phyloP scores from a whole-genome alignment of 192 early-diverging fungal genomes.

The Backusella macrospora region DNA sequence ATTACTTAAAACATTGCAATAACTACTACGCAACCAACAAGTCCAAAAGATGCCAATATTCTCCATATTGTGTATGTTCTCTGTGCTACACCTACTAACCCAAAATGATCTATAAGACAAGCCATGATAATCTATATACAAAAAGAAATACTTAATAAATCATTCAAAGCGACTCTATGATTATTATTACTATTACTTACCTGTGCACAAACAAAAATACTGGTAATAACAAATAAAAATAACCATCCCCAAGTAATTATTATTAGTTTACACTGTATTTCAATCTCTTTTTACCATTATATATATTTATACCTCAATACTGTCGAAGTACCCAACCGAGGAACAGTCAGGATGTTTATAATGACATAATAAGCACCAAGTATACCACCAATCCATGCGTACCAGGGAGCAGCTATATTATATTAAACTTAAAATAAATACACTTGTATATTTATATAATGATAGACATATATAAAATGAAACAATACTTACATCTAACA shows the following conservation, averaged over 20 bases:
- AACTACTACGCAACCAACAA: slow-evolving; percentile 49
- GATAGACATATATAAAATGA: not conserved
- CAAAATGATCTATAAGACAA: slow-evolving; percentile 57
- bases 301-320: slow-evolving; percentile 34
- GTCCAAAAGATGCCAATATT: slow-evolving; percentile 45
- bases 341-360: slow-evolving; percentile 52
- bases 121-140: slow-evolving; percentile 43
- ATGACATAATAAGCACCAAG: slow-evolving; percentile 57
- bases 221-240: slow-evolving; percentile 7
- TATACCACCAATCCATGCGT: slow-evolving; percentile 47
- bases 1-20: slow-evolving; percentile 45
- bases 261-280: not conserved
- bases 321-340: slow-evolving; percentile 54
- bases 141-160: not conserved
- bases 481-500: slow-evolving; percentile 17
- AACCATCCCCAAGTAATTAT: not conserved
- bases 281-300: not conserved
- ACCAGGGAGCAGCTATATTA: slow-evolving; percentile 48
- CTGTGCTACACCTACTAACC: slow-evolving; percentile 45
- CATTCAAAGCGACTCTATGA: not conserved
- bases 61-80: slow-evolving; percentile 48
- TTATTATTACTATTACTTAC: slow-evolving; percentile 19
- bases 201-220: slow-evolving; percentile 55
- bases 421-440: not conserved
- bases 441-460: not conserved